Evolutionary conservation across 257 asterid genomes (phyloP).

Genomic region (Lycium barbarum): DNA sequence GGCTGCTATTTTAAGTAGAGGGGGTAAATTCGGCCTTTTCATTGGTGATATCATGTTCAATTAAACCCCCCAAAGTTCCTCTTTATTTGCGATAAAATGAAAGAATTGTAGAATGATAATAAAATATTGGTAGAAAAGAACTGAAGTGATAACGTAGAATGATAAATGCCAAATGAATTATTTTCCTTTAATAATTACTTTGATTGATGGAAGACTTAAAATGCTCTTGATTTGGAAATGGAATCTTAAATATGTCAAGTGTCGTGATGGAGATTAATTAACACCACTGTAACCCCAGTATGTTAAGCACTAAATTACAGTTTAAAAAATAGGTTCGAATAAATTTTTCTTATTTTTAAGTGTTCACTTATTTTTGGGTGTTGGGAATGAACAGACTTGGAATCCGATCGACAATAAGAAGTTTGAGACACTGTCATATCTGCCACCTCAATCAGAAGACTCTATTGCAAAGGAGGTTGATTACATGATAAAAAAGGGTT

Average conservation of each 20-base stretch:
- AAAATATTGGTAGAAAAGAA: not conserved
- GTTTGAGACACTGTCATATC: slow-evolving; percentile 56
- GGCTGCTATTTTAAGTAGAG: too few relatives aligned
- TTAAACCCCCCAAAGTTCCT: not conserved
- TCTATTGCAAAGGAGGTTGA: slow-evolving; percentile 56
- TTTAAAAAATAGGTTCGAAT: not conserved
- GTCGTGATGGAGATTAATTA: not conserved
- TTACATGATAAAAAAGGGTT: slow-evolving; percentile 52
- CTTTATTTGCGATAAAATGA: not conserved
- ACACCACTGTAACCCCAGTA: not conserved
- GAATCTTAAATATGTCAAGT: not conserved
- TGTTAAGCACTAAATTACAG: not conserved
- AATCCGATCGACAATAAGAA: slow-evolving; percentile 59
- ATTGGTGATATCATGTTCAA: not conserved
- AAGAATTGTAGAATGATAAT: not conserved
- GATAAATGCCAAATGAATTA: not conserved
- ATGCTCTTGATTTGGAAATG: not conserved
- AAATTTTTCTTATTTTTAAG: not conserved
- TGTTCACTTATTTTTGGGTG: not conserved
- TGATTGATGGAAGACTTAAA: not conserved
- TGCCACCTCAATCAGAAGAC: slow-evolving; percentile 51
- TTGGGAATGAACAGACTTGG: slow-evolving; percentile 47
- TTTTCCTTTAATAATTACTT: too few relatives aligned
- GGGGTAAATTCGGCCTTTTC: too few relatives aligned
- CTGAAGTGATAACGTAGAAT: not conserved